A percentile compares a stretch with the other conserved stretches of the same genome.
Conservation (phyloP, 305 asterid species). For the Fraxinus velutina region DNA sequence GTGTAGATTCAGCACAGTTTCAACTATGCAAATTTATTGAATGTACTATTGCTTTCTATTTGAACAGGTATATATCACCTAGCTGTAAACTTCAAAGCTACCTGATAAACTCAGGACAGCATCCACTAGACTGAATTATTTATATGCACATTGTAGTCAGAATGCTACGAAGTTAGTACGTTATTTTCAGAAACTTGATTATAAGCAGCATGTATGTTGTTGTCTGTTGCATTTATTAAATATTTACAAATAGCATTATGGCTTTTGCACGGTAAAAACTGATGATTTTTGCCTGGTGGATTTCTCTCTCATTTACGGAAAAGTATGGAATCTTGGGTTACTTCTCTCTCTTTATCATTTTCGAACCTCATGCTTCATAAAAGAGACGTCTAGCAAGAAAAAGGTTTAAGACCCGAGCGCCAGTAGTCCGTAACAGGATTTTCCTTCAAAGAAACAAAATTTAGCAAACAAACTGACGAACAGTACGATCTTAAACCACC, state of each 20-base stretch:
- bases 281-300: background rate
- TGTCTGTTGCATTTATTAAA: background rate
- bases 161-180: background rate
- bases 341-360: background rate
- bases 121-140: background rate
- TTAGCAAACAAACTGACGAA: background rate
- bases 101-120: background rate
- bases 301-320: background rate
- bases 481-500: too few species aligned
- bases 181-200: background rate
- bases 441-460: too few species aligned
- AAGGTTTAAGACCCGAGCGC: background rate
- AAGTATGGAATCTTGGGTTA: background rate
- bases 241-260: background rate
- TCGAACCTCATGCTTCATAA: background rate
- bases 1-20: conserved; percentile 35
- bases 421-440: background rate
- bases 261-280: background rate
- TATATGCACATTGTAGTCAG: conserved; percentile 12
- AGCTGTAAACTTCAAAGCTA: background rate
- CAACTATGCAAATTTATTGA: conserved; percentile 5
- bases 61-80: background rate
- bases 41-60: conserved; percentile 25
- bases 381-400: background rate
- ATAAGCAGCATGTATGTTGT: background rate